These are phyloP conservation scores for Cocos nucifera DNA, from an alignment of 176 grass and related monocot species.

Conservation along the genomic window DNA sequence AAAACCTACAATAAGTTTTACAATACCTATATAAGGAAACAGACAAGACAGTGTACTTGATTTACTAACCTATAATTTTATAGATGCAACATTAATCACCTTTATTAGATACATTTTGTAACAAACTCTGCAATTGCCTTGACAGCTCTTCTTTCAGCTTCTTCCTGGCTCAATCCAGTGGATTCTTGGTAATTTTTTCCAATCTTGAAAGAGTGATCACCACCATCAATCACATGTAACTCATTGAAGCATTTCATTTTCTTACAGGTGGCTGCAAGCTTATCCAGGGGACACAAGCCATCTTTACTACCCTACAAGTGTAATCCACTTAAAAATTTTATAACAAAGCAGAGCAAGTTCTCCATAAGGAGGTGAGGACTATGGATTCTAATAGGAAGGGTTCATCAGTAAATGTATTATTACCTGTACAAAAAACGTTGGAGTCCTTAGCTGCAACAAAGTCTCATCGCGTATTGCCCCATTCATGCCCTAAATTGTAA, in stretches of 20 bases:
- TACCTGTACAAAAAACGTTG: constrained; percentile 90
- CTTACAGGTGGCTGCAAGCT: constrained; percentile 46
- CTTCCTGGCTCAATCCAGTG: constrained; percentile 39
- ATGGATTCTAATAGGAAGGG: too few relatives aligned
- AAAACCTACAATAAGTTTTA: too few relatives aligned
- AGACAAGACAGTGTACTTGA: too few relatives aligned
- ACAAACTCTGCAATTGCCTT: constrained; percentile 57
- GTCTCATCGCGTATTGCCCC: constrained; percentile 55
- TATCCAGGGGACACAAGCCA: constrained; percentile 66
- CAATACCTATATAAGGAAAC: too few relatives aligned
- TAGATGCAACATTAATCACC: too few relatives aligned
- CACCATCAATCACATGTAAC: constrained; percentile 67
- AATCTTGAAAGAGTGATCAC: constrained; percentile 81
- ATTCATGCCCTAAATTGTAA: constrained; percentile 48
- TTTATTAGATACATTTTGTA: constrained; percentile 18
- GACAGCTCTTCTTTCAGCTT: constrained; percentile 48
- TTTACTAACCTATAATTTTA: too few relatives aligned
- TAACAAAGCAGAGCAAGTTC: too few relatives aligned
- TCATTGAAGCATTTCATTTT: constrained; percentile 67
- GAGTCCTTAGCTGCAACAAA: constrained; percentile 54
- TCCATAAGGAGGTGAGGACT: too few relatives aligned
- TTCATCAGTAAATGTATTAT: not conserved
- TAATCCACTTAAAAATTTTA: too few relatives aligned
- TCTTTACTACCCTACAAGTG: constrained; percentile 60
- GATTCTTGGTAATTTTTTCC: constrained; percentile 61